Evolutionary conservation across 495 filamentous ascomycete genomes (phyloP).

Genomic region (Talaromyces wortmannii): DNA sequence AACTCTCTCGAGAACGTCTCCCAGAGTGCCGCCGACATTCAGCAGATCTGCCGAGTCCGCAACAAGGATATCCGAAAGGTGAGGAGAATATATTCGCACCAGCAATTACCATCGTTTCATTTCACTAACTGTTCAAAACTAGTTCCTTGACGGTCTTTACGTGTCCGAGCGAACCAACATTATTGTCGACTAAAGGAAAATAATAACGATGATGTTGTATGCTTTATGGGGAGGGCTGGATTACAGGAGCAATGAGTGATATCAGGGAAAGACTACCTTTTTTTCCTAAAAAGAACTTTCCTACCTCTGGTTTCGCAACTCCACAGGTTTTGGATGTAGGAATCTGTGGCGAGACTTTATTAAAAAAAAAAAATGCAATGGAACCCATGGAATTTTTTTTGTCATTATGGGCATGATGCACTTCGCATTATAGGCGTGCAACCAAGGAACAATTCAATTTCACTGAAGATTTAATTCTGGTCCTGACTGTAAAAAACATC

Average conservation of each 20-base stretch:
- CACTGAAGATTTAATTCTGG: neutral
- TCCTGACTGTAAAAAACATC: neutral
- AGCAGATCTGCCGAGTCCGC: conserved; percentile 96
- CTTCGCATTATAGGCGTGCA: neutral
- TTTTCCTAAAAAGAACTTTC: neutral
- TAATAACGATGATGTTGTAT: conserved; percentile 6
- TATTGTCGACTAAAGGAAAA: conserved; percentile 53
- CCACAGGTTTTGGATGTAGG: neutral
- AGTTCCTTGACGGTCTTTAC: conserved; percentile 99
- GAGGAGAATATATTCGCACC: conserved; percentile 6
- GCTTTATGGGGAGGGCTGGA: neutral
- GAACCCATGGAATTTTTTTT: neutral
- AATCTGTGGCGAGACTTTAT: conserved; percentile 2
- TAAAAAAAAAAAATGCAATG: neutral
- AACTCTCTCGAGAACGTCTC: conserved; percentile 97
- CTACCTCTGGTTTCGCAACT: conserved; percentile 7
- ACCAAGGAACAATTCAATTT: neutral
- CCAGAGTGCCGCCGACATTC: conserved; percentile 96
- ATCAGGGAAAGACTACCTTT: conserved; percentile 3
- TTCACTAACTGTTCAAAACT: conserved; percentile 22
- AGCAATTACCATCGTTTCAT: neutral
- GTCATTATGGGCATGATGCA: neutral
- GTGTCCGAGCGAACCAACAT: conserved; percentile 97
- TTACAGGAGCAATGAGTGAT: neutral
- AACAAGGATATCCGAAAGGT: conserved; percentile 99